Conservation (phyloP, 1,284 basidiomycete species). For the Pseudozyma thailandica region DNA sequence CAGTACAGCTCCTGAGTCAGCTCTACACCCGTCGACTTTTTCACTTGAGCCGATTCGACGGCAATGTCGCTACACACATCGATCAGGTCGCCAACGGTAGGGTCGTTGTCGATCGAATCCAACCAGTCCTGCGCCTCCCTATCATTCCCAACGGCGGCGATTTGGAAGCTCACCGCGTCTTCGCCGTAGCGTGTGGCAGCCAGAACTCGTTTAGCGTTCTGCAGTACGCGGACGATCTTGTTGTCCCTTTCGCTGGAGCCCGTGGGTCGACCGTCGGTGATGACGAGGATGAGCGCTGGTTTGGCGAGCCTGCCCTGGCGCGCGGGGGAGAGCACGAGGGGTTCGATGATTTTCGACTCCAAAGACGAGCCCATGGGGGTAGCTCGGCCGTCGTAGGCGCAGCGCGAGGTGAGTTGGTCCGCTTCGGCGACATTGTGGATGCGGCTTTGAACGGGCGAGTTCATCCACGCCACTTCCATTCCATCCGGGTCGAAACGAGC, state of each 20-base stretch:
- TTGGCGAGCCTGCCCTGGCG: slow-evolving; percentile 36
- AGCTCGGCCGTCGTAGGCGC: slow-evolving; percentile 45
- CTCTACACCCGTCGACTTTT: slow-evolving; percentile 47
- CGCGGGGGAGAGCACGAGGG: slow-evolving; percentile 36
- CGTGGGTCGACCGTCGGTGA: slow-evolving; percentile 59
- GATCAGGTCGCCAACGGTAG: slow-evolving; percentile 52
- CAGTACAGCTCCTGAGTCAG: slow-evolving; percentile 56
- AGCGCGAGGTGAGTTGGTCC: slow-evolving; percentile 30
- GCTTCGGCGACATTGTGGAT: slow-evolving; percentile 53
- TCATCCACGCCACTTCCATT: slow-evolving; percentile 60
- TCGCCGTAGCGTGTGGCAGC: slow-evolving; percentile 44
- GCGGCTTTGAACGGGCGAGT: slow-evolving; percentile 22
- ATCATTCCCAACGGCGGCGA: slow-evolving; percentile 60
- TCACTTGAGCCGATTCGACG: slow-evolving; percentile 51
- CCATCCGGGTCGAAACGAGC: slow-evolving; percentile 57
- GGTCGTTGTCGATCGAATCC: slow-evolving; percentile 58
- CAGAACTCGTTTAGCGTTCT: slow-evolving; percentile 41
- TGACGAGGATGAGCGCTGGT: slow-evolving; percentile 51
- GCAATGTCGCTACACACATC: slow-evolving; percentile 58
- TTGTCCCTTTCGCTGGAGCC: slow-evolving; percentile 43
- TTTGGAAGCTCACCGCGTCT: slow-evolving; percentile 55
- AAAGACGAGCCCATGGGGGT: slow-evolving; percentile 56
- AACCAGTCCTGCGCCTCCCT: slow-evolving; percentile 61
- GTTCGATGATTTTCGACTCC: slow-evolving; percentile 46
- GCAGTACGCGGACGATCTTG: slow-evolving; percentile 51